Conservation (phyloP, 768 basidiomycete species). For the Cyclocybe aegerita region DNA sequence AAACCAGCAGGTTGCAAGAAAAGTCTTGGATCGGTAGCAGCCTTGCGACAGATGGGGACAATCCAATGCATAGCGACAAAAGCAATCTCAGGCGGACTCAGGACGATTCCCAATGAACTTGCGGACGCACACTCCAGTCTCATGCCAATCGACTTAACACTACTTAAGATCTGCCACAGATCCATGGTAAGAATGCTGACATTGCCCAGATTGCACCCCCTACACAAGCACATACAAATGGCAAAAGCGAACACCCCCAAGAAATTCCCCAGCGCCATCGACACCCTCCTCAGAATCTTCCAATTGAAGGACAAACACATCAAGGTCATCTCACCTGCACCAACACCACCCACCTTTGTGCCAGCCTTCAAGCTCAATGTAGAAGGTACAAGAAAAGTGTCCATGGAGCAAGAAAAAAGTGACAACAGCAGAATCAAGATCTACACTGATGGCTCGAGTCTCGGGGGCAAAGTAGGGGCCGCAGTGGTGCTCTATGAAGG, state of each 20-base stretch:
- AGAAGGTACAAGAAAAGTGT: too few species aligned
- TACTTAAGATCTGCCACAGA: constrained; percentile 6
- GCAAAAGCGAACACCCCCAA: not conserved
- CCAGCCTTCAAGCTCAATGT: too few species aligned
- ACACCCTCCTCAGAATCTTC: not conserved
- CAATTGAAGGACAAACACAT: not conserved
- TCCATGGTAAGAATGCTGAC: constrained; percentile 1
- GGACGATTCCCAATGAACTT: constrained; percentile 5
- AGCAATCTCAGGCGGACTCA: constrained; percentile 8
- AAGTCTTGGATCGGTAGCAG: not conserved
- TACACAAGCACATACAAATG: not conserved
- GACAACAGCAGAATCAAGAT: too few species aligned
- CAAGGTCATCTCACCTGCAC: not conserved
- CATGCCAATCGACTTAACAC: constrained; percentile 4
- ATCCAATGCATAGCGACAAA: constrained; percentile 10
- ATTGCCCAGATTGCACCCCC: constrained; percentile 6
- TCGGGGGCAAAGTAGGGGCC: too few species aligned
- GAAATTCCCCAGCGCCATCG: not conserved
- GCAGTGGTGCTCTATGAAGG: too few species aligned
- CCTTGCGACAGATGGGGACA: not conserved
- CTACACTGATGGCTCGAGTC: too few species aligned
- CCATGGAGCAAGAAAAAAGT: not conserved
- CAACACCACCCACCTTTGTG: not conserved
- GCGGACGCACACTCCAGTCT: constrained; percentile 9
- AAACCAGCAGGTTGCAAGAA: not conserved